These are phyloP conservation scores for Leccinum imitatum DNA, from an alignment of 768 basidiomycete genomes.

Conservation along the genomic window DNA sequence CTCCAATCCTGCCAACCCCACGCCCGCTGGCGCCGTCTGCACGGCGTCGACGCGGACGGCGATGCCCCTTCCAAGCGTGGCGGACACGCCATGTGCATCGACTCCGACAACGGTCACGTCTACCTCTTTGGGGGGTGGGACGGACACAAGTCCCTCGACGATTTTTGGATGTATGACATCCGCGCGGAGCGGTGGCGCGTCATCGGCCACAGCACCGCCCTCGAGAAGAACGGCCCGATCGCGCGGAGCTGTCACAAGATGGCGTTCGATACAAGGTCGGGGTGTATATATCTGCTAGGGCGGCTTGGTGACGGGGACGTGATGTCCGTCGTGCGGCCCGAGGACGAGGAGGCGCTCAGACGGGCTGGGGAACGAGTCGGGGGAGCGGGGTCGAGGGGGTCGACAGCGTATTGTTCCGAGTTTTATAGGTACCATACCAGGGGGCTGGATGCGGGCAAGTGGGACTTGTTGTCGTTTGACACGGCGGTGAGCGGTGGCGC, in stretches of 20 bases:
- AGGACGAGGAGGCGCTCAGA: constrained; percentile 20
- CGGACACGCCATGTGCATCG: constrained; percentile 83
- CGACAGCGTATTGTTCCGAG: constrained; percentile 53
- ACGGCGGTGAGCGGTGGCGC: constrained; percentile 50
- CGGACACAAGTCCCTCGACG: constrained; percentile 67
- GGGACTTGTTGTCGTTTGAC: constrained; percentile 69
- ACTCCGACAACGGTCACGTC: constrained; percentile 56
- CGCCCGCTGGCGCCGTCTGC: constrained; percentile 59
- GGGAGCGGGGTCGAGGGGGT: constrained; percentile 1
- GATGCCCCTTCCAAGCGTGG: constrained; percentile 68
- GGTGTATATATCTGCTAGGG: constrained; percentile 72
- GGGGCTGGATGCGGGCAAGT: constrained; percentile 53
- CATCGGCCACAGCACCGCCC: constrained; percentile 53
- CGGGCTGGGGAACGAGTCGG: constrained; percentile 23
- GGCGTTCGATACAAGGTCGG: constrained; percentile 72
- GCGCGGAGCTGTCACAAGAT: constrained; percentile 80
- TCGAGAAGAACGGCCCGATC: constrained; percentile 64
- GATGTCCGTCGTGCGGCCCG: constrained; percentile 20
- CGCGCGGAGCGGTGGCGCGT: constrained; percentile 58
- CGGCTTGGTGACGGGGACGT: constrained; percentile 59
- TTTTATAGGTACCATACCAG: constrained; percentile 64
- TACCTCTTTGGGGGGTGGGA: constrained; percentile 84
- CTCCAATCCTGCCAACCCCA: constrained; percentile 54
- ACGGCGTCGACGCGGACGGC: constrained; percentile 58
- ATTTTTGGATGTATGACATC: constrained; percentile 76